A percentile compares a stretch with the other conserved stretches of the same genome.
Evolutionary conservation across 2,329 filamentous ascomycete species (phyloP).

Genomic region (Aspergillus candidus): DNA sequence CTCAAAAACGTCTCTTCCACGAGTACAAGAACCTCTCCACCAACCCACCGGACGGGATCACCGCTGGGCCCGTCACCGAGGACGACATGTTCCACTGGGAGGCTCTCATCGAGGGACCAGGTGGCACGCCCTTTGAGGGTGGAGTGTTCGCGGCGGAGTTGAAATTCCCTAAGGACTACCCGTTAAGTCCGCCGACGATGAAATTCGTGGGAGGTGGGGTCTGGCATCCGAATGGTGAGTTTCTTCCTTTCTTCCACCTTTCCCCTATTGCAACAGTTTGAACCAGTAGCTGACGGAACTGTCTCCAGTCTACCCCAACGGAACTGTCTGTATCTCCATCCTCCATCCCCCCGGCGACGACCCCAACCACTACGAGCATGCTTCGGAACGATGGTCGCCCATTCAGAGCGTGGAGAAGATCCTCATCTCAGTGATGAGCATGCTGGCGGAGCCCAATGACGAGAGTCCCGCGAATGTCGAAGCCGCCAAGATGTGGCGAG

Average conservation of each 20-base stretch:
- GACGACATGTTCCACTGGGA: conserved; percentile 97
- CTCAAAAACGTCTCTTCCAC: conserved; percentile 76
- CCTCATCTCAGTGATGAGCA: conserved; percentile 93
- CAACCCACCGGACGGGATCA: conserved; percentile 96
- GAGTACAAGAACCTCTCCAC: conserved; percentile 93
- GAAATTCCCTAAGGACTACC: conserved; percentile 93
- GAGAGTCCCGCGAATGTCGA: conserved; percentile 95
- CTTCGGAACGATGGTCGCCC: conserved; percentile 90
- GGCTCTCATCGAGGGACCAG: conserved; percentile 88
- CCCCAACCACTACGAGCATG: conserved; percentile 96
- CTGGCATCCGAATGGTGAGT: conserved; percentile 89
- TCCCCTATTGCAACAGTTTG: not conserved
- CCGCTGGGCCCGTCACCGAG: conserved; percentile 84
- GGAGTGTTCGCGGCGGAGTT: conserved; percentile 93
- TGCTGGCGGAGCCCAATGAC: conserved; percentile 95
- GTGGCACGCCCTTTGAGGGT: conserved; percentile 92
- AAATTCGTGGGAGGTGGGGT: conserved; percentile 80
- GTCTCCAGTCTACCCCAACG: conserved; percentile 75
- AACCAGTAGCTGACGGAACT: not conserved
- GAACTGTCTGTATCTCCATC: conserved; percentile 96
- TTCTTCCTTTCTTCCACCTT: not conserved
- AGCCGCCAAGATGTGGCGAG: conserved; percentile 93
- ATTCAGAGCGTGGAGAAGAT: conserved; percentile 99
- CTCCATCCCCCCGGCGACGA: conserved; percentile 94
- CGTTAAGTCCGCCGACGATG: conserved; percentile 93